These are phyloP conservation scores for Solanum aculeatissimum DNA, from an alignment of 305 asterid species.

Conservation along the genomic window DNA sequence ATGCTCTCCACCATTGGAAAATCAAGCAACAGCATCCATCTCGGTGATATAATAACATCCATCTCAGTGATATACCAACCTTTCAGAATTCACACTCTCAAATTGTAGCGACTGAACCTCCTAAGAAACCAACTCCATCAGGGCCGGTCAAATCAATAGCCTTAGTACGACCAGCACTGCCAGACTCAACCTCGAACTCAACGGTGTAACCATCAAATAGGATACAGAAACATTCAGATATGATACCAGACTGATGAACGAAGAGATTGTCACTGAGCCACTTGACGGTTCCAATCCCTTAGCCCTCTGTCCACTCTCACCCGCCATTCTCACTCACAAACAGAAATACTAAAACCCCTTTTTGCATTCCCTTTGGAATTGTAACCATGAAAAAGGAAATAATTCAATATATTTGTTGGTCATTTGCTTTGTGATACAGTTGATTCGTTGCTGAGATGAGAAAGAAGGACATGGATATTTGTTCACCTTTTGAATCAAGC, in stretches of 20 bases:
- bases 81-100: constrained; percentile 18
- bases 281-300: background rate
- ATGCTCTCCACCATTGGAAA: constrained; percentile 9
- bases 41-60: background rate
- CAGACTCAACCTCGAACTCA: background rate
- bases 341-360: background rate
- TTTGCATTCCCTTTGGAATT: background rate
- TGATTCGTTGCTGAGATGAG: no score
- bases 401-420: background rate
- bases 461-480: no score
- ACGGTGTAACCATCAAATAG: background rate
- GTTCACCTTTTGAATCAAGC: no score
- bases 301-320: background rate
- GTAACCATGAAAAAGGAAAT: background rate
- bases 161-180: background rate
- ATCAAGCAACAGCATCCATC: constrained; percentile 4
- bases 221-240: no score
- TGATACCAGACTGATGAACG: no score
- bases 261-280: no score
- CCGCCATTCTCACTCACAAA: background rate
- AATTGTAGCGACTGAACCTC: background rate
- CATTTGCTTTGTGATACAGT: no score
- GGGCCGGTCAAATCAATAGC: background rate
- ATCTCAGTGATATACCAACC: background rate
- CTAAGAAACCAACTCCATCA: background rate